Evolutionary conservation across 805 yeast species (phyloP).

Genomic region (Saccharomyces jurei): DNA sequence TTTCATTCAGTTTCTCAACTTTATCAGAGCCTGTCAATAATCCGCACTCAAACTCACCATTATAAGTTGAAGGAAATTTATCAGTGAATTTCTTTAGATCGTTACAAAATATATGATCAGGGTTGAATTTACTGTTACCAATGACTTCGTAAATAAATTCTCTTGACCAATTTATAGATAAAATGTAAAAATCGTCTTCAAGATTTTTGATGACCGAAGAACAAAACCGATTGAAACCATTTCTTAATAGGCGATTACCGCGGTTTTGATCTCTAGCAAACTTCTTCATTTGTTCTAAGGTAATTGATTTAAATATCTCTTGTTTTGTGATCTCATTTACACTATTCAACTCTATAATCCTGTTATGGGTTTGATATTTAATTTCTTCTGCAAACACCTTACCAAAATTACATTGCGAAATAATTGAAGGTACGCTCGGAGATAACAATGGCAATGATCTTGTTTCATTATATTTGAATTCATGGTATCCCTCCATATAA

Average conservation of each 20-base stretch:
- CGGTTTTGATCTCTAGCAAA: neutral
- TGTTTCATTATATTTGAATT: conserved; percentile 3
- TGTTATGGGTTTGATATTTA: conserved; percentile 6
- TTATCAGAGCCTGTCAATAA: conserved; percentile 26
- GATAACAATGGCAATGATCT: conserved; percentile 10
- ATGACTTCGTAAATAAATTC: conserved; percentile 21
- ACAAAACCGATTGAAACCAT: conserved; percentile 11
- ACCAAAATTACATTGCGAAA: conserved; percentile 9
- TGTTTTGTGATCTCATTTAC: conserved; percentile 16
- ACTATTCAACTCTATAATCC: conserved; percentile 20
- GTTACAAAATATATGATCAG: conserved; percentile 20
- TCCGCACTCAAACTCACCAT: conserved; percentile 19
- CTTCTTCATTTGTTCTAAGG: conserved; percentile 7
- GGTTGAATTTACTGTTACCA: conserved; percentile 4
- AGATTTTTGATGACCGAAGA: neutral
- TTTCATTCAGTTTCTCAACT: conserved; percentile 8
- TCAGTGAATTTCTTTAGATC: conserved; percentile 8
- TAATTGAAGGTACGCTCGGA: neutral
- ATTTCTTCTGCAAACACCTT: conserved; percentile 13
- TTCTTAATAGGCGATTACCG: conserved; percentile 5
- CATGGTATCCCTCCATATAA: conserved; percentile 16
- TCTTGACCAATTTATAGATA: conserved; percentile 28
- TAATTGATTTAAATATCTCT: conserved; percentile 15
- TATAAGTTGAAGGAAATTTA: conserved; percentile 6
- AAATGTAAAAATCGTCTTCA: conserved; percentile 11